Evolutionary conservation across 768 basidiomycete genomes (phyloP), one percentile per base, ranked within the genome.

Genomic region (Rhodosporidiobolus sp.): DNA sequence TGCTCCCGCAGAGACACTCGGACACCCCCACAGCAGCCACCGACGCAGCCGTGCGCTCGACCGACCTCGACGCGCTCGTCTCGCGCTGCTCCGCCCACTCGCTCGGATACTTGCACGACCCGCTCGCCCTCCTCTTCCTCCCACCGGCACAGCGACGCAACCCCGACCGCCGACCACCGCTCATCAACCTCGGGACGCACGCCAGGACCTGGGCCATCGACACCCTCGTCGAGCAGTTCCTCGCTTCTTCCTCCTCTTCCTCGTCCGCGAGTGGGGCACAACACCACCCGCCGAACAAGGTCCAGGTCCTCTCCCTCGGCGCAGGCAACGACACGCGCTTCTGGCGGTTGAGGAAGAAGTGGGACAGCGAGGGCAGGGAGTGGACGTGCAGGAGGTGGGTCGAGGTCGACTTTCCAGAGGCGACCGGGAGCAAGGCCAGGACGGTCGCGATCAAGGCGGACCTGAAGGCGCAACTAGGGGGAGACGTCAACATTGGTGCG

Each of bases 171-270:
- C 85, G 89, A 2, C 89, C 94, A 3, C 95, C 94, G 0, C 81
- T 98, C 77, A 98, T 98, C 84, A 98, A 98, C 80, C 84, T 95
- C 54, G 96, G 96, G 26, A 99, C 96, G 2, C 91, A 90, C 77
- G 87, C 95, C 69, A 87, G 95, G 68, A 88, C 90, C 0, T 83
- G 85, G 65, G 91, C 87, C 11, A 87, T 98, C 49, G 96, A 73
- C 43, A 17, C 28, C 12, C 68, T 76, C 38, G 74, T 76, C 17
- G 58, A 48, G 19, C 65, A 69, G 50, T 73, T 69, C 79, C 86
- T 96, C 6, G 92, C 94, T 79, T 7, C 38, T 14, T 43, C 38
- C 79, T 7, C 38, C 38, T 43, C 38, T 43, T 43, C 92, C 92
- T 5, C 28, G 6, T 17, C 16, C 0, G 49, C 96, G 77, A 81